Percentiles rank a stretch among this genome's conserved stretches.
Conservation (phyloP, 352 stramenopile genomes). For the Phytopythium oedochilum region DNA sequence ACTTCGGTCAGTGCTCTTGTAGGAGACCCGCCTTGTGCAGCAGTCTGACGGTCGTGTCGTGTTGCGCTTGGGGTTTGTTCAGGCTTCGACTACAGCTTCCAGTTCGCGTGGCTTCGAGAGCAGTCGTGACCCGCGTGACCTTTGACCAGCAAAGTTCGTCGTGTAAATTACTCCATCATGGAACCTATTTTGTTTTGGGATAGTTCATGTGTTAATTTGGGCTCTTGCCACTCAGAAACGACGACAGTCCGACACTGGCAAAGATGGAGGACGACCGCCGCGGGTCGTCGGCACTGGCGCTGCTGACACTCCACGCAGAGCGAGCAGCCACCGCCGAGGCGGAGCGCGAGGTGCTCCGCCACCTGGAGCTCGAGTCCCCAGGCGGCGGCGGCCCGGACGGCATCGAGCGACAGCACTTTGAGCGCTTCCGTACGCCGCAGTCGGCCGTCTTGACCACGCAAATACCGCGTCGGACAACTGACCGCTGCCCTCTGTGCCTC, state of each 20-base stretch:
- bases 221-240: too few relatives aligned
- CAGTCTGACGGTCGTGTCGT: too few relatives aligned
- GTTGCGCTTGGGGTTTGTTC: too few relatives aligned
- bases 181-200: neutral
- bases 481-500: neutral
- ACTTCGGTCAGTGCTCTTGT: conserved; percentile 9
- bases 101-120: neutral
- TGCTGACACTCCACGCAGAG: conserved; percentile 25
- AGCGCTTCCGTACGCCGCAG: conserved; percentile 31
- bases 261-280: conserved; percentile 5
- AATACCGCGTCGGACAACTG: neutral
- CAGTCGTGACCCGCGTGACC: neutral
- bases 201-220: neutral
- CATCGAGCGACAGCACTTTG: conserved; percentile 38
- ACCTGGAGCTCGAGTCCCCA: conserved; percentile 17
- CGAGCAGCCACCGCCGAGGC: conserved; percentile 10
- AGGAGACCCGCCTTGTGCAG: too few relatives aligned
- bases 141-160: too few relatives aligned
- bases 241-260: too few relatives aligned
- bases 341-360: conserved; percentile 35
- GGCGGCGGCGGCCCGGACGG: conserved; percentile 17
- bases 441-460: neutral
- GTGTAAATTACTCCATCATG: too few relatives aligned
- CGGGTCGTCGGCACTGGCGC: conserved; percentile 20
- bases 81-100: conserved; percentile 1